These are phyloP conservation scores for Fusarium sp. DNA, from an alignment of 2,329 filamentous ascomycete genomes.

Conservation along the genomic window DNA sequence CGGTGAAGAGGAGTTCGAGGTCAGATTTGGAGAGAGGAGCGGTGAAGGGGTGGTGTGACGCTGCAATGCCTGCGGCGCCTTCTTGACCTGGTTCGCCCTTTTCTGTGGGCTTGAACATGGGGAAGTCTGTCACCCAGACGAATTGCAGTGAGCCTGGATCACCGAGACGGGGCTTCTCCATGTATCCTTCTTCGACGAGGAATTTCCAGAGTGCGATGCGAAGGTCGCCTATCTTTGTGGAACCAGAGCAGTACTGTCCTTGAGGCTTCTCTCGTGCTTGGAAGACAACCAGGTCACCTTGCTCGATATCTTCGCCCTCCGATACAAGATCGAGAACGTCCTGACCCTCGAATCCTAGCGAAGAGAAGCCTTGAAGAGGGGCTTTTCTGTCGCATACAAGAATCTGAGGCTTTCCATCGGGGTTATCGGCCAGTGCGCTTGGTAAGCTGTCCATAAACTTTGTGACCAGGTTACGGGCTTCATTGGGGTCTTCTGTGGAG, in stretches of 20 bases:
- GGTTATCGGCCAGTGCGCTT: slow-evolving; percentile 72
- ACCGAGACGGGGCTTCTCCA: slow-evolving; percentile 56
- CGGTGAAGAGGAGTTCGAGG: slow-evolving; percentile 76
- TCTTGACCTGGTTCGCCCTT: slow-evolving; percentile 79
- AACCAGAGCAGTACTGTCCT: slow-evolving; percentile 69
- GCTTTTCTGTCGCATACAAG: slow-evolving; percentile 79
- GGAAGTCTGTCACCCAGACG: slow-evolving; percentile 90
- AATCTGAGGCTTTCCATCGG: slow-evolving; percentile 81
- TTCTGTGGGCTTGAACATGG: slow-evolving; percentile 84
- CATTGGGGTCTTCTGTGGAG: slow-evolving; percentile 63
- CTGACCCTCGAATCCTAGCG: slow-evolving; percentile 75
- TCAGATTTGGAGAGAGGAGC: slow-evolving; percentile 79
- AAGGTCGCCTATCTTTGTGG: slow-evolving; percentile 76
- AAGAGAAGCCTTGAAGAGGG: slow-evolving; percentile 80
- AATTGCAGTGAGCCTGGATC: slow-evolving; percentile 67
- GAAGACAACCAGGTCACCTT: slow-evolving; percentile 81
- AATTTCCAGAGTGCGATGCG: slow-evolving; percentile 75
- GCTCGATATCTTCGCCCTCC: slow-evolving; percentile 57
- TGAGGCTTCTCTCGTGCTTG: slow-evolving; percentile 77
- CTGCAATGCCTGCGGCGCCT: slow-evolving; percentile 80
- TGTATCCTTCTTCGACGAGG: slow-evolving; percentile 71
- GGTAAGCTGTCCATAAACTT: slow-evolving; percentile 75
- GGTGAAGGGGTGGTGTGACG: slow-evolving; percentile 97
- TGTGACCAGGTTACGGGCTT: slow-evolving; percentile 70
- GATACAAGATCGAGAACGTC: slow-evolving; percentile 57